Evolutionary conservation across 2,329 filamentous ascomycete genomes (phyloP), one percentile per base, ranked within the genome.

Genomic region (Colletotrichum ledebouriae): DNA sequence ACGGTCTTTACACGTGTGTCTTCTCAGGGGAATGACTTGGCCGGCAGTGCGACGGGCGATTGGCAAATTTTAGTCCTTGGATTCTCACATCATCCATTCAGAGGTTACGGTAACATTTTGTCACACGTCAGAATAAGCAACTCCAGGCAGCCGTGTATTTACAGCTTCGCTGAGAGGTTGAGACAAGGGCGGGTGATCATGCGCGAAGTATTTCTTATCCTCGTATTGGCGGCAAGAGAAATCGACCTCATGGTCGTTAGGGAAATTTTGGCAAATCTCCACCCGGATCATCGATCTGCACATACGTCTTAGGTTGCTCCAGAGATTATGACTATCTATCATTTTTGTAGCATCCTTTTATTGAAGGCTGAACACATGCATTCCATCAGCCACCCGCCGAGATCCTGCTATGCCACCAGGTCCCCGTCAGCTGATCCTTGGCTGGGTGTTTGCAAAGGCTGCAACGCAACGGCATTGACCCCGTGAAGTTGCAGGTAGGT

Each of bases 401-500:
- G 15, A 39, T 39, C 37, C 13, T 39, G 37, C 49, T 53, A 3
- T 20, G 29, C 15, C 20, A 1, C 49, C 11, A 29, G 15, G 1
- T 0, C 9, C 10, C 5, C 6, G n/a, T 1, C 10, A 49, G 13
- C 29, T 4, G 3, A 37, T 15, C 20, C n/a, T 7, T 17, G 4
- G 2, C 11, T n/a, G 47, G 15, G n/a, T 13, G 3, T 52, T 5
- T 12, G 75, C 75, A 93, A 91, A 0, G 91, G 91, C 78, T 94
- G 91, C 37, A 94, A 75, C 1, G 92, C 93, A 4, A 83, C 84
- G 12, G 89, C 91, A 76, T 94, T 90, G 69, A 94, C 89, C 5
- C 90, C 92, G 73, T 93, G 93, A 2, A 87, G 89, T 73, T 92
- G 90, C 44, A 94, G 83, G 75, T 90, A 93, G 75, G 93, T 86